A percentile compares a stretch with the other conserved stretches of the same genome.
phyloP scores from a whole-genome alignment of 768 basidiomycete species.

The Leucosporidium scottii region DNA sequence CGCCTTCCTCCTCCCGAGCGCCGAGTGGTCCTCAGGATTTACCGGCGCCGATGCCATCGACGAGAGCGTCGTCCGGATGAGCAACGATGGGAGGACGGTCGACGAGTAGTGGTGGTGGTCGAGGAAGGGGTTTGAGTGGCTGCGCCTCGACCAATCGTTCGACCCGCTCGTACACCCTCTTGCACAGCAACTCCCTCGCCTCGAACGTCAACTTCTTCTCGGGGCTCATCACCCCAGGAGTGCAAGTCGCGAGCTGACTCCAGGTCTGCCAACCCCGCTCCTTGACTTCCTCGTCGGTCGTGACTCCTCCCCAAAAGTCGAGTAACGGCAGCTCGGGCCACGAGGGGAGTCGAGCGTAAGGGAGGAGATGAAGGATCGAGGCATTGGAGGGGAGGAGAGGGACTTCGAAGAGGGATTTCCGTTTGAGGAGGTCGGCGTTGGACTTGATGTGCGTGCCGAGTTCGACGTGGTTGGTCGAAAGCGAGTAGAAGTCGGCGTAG shows the following conservation, averaged over 20 bases:
- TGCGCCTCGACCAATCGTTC: slow-evolving; percentile 15
- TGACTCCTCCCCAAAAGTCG: slow-evolving; percentile 56
- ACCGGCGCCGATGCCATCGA: no score
- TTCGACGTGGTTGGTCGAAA: slow-evolving; percentile 88
- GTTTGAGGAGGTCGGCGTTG: slow-evolving; percentile 49
- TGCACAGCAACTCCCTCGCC: slow-evolving; percentile 35
- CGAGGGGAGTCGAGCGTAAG: slow-evolving; percentile 50
- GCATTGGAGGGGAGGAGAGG: slow-evolving; percentile 54
- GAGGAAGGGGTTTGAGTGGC: slow-evolving; percentile 4
- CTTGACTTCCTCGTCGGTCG: slow-evolving; percentile 43
- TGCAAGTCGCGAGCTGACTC: slow-evolving; percentile 19
- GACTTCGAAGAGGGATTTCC: slow-evolving; percentile 58
- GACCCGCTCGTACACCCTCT: slow-evolving; percentile 9
- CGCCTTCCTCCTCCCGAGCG: no score
- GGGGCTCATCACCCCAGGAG: background rate
- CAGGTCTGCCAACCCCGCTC: slow-evolving; percentile 33
- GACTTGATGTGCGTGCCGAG: slow-evolving; percentile 69
- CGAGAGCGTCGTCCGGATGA: no score
- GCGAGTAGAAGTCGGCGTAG: slow-evolving; percentile 59
- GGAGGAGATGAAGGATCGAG: slow-evolving; percentile 55
- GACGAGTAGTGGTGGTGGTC: no score
- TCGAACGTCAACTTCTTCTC: slow-evolving; percentile 22
- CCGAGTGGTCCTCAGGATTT: no score
- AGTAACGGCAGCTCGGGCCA: slow-evolving; percentile 59
- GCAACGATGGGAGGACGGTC: no score